These are phyloP conservation scores for Laburnicola sp. DNA, from an alignment of 2,329 filamentous ascomycete species.

Conservation along the genomic window DNA sequence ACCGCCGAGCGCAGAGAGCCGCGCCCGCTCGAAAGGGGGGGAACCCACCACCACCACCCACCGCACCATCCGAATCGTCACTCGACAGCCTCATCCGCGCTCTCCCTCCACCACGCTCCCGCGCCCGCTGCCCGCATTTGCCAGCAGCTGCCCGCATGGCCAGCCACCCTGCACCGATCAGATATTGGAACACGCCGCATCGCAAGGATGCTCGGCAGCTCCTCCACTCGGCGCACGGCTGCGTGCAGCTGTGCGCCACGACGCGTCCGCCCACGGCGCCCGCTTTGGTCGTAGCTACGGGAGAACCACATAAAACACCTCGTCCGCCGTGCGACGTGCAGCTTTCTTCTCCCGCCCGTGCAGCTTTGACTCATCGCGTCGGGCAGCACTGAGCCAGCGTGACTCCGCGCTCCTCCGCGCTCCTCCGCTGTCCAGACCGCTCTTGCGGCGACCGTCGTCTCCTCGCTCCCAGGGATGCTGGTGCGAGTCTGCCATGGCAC, in stretches of 20 bases:
- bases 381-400: conserved; percentile 16
- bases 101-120: background rate
- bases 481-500: conserved; percentile 26
- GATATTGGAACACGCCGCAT: conserved; percentile 4
- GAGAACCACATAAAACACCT: conserved; percentile 18
- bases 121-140: background rate
- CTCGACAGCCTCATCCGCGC: too few species aligned
- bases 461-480: conserved; percentile 15
- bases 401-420: conserved; percentile 15
- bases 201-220: background rate
- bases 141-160: background rate
- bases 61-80: too few species aligned
- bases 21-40: too few species aligned
- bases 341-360: conserved; percentile 7
- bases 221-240: conserved; percentile 21
- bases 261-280: too few species aligned
- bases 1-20: too few species aligned
- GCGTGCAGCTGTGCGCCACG: conserved; percentile 29
- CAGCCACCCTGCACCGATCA: conserved; percentile 4
- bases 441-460: conserved; percentile 22
- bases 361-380: conserved; percentile 25
- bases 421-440: conserved; percentile 31
- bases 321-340: conserved; percentile 14
- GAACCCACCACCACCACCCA: too few species aligned
- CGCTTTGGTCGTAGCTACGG: conserved; percentile 12